Percentiles rank a stretch among this genome's conserved stretches.
Conservation (phyloP, 2,329 filamentous ascomycete genomes). For the Ophiostoma himal-ulmi region DNA sequence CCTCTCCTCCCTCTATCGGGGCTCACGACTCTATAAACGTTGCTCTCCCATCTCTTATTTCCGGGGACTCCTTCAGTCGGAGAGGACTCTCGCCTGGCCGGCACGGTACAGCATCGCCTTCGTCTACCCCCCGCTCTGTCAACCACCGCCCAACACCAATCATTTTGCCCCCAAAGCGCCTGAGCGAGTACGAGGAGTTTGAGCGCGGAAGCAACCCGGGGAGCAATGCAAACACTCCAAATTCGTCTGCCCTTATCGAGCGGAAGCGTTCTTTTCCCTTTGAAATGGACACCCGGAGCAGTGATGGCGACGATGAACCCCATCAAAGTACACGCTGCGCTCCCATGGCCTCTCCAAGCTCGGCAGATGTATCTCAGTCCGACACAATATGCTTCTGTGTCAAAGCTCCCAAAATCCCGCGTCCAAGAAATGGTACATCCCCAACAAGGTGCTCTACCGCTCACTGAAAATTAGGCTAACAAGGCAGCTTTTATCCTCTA, state of each 20-base stretch:
- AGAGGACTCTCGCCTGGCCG: background rate
- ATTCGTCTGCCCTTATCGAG: background rate
- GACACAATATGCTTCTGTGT: constrained; percentile 53
- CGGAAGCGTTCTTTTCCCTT: constrained; percentile 7
- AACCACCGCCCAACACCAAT: constrained; percentile 6
- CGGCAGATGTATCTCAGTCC: constrained; percentile 21
- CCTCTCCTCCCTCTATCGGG: background rate
- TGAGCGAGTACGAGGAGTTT: constrained; percentile 9
- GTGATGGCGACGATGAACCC: constrained; percentile 19
- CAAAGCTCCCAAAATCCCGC: constrained; percentile 51
- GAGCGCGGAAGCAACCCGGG: constrained; percentile 3
- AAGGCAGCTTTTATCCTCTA: constrained; percentile 81
- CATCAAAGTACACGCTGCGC: background rate
- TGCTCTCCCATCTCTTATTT: background rate
- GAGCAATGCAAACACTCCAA: background rate
- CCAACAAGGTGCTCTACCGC: too few relatives aligned
- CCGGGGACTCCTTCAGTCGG: background rate
- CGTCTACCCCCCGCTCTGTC: background rate
- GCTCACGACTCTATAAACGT: background rate
- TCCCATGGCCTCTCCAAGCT: background rate
- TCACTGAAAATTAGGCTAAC: background rate
- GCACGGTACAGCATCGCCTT: background rate
- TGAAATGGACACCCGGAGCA: constrained; percentile 19
- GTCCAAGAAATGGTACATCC: constrained; percentile 53
- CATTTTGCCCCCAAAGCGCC: constrained; percentile 1